phyloP scores from a whole-genome alignment of 2,329 filamentous ascomycete genomes.

The Tolypocladium nubicola region DNA sequence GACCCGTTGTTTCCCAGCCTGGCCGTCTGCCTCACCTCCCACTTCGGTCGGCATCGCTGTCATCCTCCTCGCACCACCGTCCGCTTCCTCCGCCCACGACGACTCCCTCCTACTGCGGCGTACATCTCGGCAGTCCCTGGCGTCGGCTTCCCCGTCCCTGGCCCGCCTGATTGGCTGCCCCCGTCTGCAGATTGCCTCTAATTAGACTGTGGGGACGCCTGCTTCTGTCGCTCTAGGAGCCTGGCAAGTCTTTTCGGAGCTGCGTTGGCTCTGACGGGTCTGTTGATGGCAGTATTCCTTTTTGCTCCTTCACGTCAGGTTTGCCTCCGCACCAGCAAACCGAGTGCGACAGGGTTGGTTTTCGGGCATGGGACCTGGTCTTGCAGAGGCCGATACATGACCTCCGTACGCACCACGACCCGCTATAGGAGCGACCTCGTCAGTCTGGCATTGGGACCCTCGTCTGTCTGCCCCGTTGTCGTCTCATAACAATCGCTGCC shows the following conservation, averaged over 20 bases:
- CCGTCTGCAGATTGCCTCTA: conserved; percentile 12
- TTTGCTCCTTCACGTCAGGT: neutral
- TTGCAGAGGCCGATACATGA: neutral
- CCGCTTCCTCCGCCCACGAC: too few relatives aligned
- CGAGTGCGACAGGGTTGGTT: neutral
- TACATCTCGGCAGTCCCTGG: neutral
- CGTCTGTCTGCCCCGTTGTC: neutral
- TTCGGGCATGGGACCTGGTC: neutral
- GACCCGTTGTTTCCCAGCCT: neutral
- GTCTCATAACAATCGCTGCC: neutral
- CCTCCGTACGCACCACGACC: neutral
- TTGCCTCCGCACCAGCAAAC: neutral
- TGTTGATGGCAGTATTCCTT: neutral
- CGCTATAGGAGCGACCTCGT: conserved; percentile 1
- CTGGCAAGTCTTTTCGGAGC: conserved; percentile 1
- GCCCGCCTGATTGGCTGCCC: conserved; percentile 11
- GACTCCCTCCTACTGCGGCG: neutral
- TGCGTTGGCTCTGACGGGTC: neutral
- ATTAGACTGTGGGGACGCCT: conserved; percentile 10
- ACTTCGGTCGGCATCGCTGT: neutral
- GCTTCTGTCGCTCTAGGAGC: neutral
- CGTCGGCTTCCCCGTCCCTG: conserved; percentile 2
- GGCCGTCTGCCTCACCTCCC: neutral
- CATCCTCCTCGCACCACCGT: neutral
- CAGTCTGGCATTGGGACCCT: neutral